A percentile compares a stretch with the other conserved stretches of the same genome.
phyloP scores from a whole-genome alignment of 495 filamentous ascomycete genomes.

The Podospora australis region DNA sequence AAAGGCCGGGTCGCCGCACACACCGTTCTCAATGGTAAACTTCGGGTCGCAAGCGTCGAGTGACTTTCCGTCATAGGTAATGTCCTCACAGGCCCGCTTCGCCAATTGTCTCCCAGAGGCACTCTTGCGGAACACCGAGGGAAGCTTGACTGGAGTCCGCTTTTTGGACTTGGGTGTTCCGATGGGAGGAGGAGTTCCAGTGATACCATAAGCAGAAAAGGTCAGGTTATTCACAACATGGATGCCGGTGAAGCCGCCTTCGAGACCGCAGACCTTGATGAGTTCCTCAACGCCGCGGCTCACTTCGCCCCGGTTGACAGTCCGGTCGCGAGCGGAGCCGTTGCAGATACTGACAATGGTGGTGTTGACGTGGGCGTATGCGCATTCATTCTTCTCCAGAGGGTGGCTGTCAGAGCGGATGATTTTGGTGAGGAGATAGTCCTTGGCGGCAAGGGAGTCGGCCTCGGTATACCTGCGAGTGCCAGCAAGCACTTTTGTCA shows the following conservation, averaged over 20 bases:
- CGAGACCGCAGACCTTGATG: background rate
- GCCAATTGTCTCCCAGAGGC: background rate
- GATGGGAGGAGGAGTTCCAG: background rate
- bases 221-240: background rate
- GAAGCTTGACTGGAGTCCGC: background rate
- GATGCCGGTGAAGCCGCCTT: background rate
- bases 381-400: background rate
- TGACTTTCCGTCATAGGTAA: background rate
- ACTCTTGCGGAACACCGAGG: background rate
- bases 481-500: too few species aligned
- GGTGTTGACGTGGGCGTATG: background rate
- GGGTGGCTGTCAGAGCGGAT: background rate
- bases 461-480: background rate
- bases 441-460: background rate
- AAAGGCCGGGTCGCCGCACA: background rate
- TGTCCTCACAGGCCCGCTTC: background rate
- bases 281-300: background rate
- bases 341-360: background rate
- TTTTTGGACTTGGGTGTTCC: background rate
- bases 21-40: background rate
- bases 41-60: background rate
- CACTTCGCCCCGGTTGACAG: background rate
- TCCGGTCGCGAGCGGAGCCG: background rate
- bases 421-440: background rate
- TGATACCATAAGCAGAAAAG: background rate